Evolutionary conservation across 75 land plant species (phyloP), one percentile per base, ranked within the genome.

Genomic region (Pseudotsuga menziesii): DNA sequence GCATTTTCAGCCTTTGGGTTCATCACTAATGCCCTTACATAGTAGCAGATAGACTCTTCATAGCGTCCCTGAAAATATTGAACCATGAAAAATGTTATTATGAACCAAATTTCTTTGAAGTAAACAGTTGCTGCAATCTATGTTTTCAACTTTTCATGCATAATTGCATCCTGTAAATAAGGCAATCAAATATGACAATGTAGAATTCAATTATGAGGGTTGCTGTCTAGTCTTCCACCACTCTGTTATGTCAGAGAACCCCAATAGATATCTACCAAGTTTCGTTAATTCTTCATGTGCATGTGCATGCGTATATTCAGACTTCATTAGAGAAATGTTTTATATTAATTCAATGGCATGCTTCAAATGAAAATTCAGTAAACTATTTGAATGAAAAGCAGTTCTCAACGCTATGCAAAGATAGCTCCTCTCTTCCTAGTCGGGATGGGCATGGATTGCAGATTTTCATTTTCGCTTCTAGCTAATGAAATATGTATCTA

Each of bases 1-100:
- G 97, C 98, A 89, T 89, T 96, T 76, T 96, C 99, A 77, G 99
- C 94, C 76, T 96, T 96, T 3, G 99, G 99, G 82, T 96, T 96
- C 98, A 96, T 96, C 12, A 85, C 63, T 35, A 96, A 89, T 54
- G 99, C 97, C 56, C 98, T 88, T 4, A 96, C 97, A 85, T 94
- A 96, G 73, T 92, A 96, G 16, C 90, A 88, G 57, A 96, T 85
- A 9, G 99, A 96, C 52, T 96, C 98, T 78, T 96, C 97, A 80
- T 92, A 89, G 56, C 83, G 79, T 12, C 91, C 99, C 99, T 96
- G 88, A 14, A 66, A 57, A 57, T 73, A 48, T 48, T 48, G 54
- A 72, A 52, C 17, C 57, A 73, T 41, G 25, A n/a, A 36, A n/a
- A 69, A 66, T 14, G 17, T 66, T 69, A 69, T 39, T 69, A 16